A percentile compares a stretch with the other conserved stretches of the same genome.
These are phyloP conservation scores for Phoma sp. DNA, from an alignment of 2,329 filamentous ascomycete species.

Conservation along the genomic window DNA sequence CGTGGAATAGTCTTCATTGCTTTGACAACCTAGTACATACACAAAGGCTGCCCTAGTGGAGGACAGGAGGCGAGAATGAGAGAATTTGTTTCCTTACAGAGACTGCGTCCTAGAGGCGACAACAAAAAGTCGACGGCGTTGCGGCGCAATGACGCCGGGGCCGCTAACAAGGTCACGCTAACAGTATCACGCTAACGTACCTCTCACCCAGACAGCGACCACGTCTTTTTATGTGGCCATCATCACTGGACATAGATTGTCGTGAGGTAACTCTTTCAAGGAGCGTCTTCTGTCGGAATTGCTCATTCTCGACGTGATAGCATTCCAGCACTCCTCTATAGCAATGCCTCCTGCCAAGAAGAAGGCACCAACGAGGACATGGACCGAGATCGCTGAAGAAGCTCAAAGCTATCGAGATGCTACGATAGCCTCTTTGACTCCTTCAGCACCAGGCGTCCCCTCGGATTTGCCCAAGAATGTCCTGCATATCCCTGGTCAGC, in stretches of 20 bases:
- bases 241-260: background rate
- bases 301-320: background rate
- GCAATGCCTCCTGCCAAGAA: slow-evolving; percentile 6
- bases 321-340: background rate
- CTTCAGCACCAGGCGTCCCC: slow-evolving; percentile 27
- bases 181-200: background rate
- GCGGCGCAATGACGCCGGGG: slow-evolving; percentile 1
- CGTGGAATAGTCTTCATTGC: slow-evolving; percentile 35
- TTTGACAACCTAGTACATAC: slow-evolving; percentile 32
- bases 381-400: slow-evolving; percentile 35
- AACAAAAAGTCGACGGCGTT: slow-evolving; percentile 15
- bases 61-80: slow-evolving; percentile 13
- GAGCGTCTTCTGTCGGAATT: background rate
- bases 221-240: background rate
- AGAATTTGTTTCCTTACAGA: slow-evolving; percentile 14
- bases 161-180: background rate
- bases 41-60: slow-evolving; percentile 11
- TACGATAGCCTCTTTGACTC: slow-evolving; percentile 28
- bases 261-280: background rate
- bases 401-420: slow-evolving; percentile 36
- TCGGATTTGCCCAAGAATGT: slow-evolving; percentile 30
- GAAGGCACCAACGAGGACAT: slow-evolving; percentile 19
- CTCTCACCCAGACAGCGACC: background rate
- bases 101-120: slow-evolving; percentile 7
- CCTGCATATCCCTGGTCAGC: slow-evolving; percentile 20